Conservation (phyloP, 257 asterid species). For the Ligustrum vulgare region DNA sequence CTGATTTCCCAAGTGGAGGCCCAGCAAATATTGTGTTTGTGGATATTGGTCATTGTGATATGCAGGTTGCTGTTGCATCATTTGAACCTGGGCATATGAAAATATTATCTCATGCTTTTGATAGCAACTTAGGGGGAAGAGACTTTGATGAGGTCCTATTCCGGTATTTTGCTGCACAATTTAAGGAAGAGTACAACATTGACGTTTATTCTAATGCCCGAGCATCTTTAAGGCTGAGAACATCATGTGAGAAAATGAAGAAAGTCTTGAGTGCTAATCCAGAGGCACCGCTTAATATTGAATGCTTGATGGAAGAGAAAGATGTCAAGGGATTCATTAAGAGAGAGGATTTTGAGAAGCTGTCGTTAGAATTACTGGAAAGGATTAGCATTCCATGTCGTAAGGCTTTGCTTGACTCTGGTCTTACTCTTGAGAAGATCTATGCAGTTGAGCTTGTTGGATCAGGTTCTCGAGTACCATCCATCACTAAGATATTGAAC, state of each 20-base stretch:
- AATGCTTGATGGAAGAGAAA: constrained; percentile 98
- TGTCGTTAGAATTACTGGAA: constrained; percentile 67
- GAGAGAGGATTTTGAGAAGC: constrained; percentile 90
- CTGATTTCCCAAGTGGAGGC: constrained; percentile 54
- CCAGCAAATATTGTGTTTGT: constrained; percentile 76
- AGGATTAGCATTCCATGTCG: constrained; percentile 69
- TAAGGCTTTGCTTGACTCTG: constrained; percentile 71
- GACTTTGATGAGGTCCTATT: constrained; percentile 90
- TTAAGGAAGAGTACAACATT: constrained; percentile 68
- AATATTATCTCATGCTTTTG: constrained; percentile 83
- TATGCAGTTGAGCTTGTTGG: constrained; percentile 95
- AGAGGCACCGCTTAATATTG: constrained; percentile 89
- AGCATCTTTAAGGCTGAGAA: constrained; percentile 83
- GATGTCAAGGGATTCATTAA: constrained; percentile 85
- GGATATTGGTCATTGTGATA: constrained; percentile 94
- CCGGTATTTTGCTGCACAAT: constrained; percentile 70
- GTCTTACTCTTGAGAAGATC: constrained; percentile 61
- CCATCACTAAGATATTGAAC: constrained; percentile 58
- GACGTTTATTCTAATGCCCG: constrained; percentile 82
- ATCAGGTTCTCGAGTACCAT: constrained; percentile 94
- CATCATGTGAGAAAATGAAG: constrained; percentile 92
- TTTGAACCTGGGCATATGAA: constrained; percentile 77
- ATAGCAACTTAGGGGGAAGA: constrained; percentile 85
- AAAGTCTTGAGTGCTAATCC: constrained; percentile 96
- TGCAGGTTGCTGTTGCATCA: constrained; percentile 80